Evolutionary conservation across 257 asterid species (phyloP), one percentile per base, ranked within the genome.

Genomic region (Cinchona pubescens): DNA sequence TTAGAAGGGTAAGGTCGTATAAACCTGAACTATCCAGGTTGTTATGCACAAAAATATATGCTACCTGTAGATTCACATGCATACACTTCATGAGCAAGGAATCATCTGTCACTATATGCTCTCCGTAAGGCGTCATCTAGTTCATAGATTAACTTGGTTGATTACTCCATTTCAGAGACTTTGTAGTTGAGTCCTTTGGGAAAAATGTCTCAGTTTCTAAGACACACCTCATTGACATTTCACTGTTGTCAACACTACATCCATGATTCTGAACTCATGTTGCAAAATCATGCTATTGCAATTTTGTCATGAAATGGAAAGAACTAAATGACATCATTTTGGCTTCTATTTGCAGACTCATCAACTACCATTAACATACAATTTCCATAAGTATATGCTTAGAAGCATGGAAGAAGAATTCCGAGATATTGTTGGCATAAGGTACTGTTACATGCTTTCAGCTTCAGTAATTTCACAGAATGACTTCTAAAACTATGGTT

Each of bases 371-470:
- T 83, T 90, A 67, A 86, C 96, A 32, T 92, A 94, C 46, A 96
- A 92, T 84, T 94, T 92, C 82, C 98, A 94, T 35, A 94, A 90
- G 76, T 92, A 94, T 81, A 94, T 94, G 98, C 89, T 90, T 62
- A 90, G 98, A 69, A 94, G 97, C 82, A 92, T 92, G 96, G 98
- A 94, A 78, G 97, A 92, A 81, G 98, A 94, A 87, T 94, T 94
- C 83, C 89, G 97, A 68, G 96, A 92, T 69, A 90, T 92, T 69
- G 97, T 94, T 80, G 97, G 98, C 82, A 92, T 94, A 43, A 92
- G 98, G 97, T 94, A 90, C 14, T 8, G 29, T 42, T 30, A 15
- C 18, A 18, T 30, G 14, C 19, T 32, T 42, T 40, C 19, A n/a
- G 40, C 66, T 72, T 73, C 46, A 0, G 45, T 10, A 3, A 29